Conservation (phyloP, 1,284 basidiomycete genomes). For the Inonotus obliquus region DNA sequence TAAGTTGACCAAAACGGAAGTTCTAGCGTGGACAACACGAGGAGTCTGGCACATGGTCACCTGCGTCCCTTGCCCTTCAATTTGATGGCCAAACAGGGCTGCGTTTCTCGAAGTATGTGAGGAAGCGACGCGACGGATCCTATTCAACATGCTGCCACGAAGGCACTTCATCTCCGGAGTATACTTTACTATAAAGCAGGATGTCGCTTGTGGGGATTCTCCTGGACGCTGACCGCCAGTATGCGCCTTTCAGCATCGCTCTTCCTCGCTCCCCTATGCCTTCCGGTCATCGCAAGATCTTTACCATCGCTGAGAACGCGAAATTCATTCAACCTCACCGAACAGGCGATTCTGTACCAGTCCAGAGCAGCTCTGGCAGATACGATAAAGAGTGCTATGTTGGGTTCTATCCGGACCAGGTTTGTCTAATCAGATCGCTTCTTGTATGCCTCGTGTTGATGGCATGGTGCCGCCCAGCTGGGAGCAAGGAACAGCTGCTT, state of each 20-base stretch:
- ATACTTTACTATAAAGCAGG: background rate
- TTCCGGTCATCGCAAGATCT: background rate
- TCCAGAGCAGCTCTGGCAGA: background rate
- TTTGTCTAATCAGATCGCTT: background rate
- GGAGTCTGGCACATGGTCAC: no score
- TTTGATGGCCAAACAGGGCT: no score
- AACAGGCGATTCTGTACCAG: conserved; percentile 4
- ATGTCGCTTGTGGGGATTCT: background rate
- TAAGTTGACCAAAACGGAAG: no score
- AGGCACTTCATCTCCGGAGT: background rate
- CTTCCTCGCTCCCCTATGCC: background rate
- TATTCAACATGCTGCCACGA: background rate
- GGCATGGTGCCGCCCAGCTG: conserved; percentile 20
- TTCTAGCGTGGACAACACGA: no score
- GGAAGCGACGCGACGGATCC: no score
- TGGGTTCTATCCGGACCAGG: conserved; percentile 26
- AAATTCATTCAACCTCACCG: background rate
- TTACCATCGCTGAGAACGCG: background rate
- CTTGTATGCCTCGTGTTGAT: background rate
- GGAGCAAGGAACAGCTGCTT: conserved; percentile 30
- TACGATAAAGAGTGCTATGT: conserved; percentile 23
- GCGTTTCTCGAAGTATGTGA: no score
- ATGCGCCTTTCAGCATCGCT: background rate
- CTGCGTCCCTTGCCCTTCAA: no score
- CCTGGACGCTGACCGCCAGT: background rate